phyloP scores from a whole-genome alignment of 352 stramenopile genomes.

The Phytophthora megakarya region DNA sequence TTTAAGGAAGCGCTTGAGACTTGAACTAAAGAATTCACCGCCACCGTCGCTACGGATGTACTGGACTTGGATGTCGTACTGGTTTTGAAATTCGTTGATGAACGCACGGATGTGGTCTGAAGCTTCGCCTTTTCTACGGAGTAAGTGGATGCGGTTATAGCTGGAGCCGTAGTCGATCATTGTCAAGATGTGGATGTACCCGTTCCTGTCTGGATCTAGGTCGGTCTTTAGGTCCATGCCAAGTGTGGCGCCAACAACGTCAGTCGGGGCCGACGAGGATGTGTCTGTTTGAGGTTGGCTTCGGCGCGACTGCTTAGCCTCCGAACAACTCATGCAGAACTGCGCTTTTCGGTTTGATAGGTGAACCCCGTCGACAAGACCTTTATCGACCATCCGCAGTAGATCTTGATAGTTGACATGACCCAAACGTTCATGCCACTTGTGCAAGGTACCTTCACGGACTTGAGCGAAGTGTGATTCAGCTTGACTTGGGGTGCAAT shows the following conservation, averaged over 20 bases:
- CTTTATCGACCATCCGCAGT: conserved; percentile 3
- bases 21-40: conserved; percentile 2
- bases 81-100: conserved; percentile 6
- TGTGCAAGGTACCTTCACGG: too few species aligned
- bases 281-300: neutral
- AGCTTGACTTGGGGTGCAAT: too few species aligned
- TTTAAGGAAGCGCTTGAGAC: conserved; percentile 2
- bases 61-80: neutral
- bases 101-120: neutral
- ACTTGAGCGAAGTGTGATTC: too few species aligned
- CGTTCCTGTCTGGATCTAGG: conserved; percentile 4
- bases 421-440: too few species aligned
- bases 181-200: conserved; percentile 14
- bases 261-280: conserved; percentile 5
- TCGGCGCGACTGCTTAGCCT: conserved; percentile 11
- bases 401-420: conserved; percentile 20
- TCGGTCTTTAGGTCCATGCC: conserved; percentile 13
- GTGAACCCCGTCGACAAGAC: neutral
- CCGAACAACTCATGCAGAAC: conserved; percentile 20
- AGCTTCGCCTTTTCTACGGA: conserved; percentile 5
- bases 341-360: neutral
- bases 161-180: conserved; percentile 13
- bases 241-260: conserved; percentile 5
- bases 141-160: conserved; percentile 11
- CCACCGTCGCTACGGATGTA: conserved; percentile 4